Evolutionary conservation across 2,329 filamentous ascomycete genomes (phyloP).

Genomic region (Colletotrichum caudatum): DNA sequence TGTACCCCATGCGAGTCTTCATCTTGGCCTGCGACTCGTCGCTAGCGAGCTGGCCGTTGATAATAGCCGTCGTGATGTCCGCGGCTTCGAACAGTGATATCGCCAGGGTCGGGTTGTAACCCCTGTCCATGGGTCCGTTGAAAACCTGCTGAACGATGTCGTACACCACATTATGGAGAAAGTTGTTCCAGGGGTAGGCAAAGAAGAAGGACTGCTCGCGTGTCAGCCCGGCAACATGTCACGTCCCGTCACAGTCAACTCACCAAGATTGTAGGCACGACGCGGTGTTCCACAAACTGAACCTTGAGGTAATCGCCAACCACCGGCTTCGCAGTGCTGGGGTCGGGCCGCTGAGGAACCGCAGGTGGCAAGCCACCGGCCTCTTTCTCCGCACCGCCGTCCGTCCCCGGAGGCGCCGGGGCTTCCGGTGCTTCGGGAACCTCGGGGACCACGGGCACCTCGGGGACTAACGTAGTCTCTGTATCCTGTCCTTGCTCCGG

Average conservation of each 20-base stretch:
- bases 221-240: slow-evolving; percentile 7
- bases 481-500: slow-evolving; percentile 32
- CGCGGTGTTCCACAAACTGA: slow-evolving; percentile 93
- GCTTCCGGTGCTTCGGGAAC: slow-evolving; percentile 34
- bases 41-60: slow-evolving; percentile 88
- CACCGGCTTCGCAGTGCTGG: slow-evolving; percentile 69
- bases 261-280: slow-evolving; percentile 95
- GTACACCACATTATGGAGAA: slow-evolving; percentile 98
- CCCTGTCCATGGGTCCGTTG: slow-evolving; percentile 96
- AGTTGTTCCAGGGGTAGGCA: slow-evolving; percentile 99
- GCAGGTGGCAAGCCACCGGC: slow-evolving; percentile 28
- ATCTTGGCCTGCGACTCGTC: slow-evolving; percentile 86
- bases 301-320: slow-evolving; percentile 96
- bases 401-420: slow-evolving; percentile 16
- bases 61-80: slow-evolving; percentile 89
- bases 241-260: slow-evolving; percentile 51
- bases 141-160: slow-evolving; percentile 99
- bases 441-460: slow-evolving; percentile 19
- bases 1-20: slow-evolving; percentile 95
- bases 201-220: slow-evolving; percentile 89
- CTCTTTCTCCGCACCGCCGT: slow-evolving; percentile 27
- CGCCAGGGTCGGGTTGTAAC: slow-evolving; percentile 89
- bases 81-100: slow-evolving; percentile 94
- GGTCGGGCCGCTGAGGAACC: slow-evolving; percentile 39
- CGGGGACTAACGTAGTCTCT: slow-evolving; percentile 45